These are phyloP conservation scores for Lactifluus echinatus DNA, from an alignment of 768 basidiomycete species.

Conservation along the genomic window DNA sequence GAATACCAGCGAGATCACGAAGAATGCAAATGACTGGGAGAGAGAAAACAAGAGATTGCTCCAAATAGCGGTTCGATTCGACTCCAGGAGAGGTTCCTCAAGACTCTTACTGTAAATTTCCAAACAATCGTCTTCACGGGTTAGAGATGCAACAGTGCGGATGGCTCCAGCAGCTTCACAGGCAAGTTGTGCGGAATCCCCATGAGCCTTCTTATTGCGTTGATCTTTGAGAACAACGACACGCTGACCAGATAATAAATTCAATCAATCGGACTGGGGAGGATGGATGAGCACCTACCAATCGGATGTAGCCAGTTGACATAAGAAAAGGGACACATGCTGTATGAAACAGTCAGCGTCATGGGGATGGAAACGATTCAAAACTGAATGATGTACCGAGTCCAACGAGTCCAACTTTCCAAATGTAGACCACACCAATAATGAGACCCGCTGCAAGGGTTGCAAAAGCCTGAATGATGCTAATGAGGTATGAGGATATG, in stretches of 20 bases:
- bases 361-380: neutral
- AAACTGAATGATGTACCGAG: slow-evolving; percentile 46
- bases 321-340: slow-evolving; percentile 61
- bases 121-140: slow-evolving; percentile 73
- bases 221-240: slow-evolving; percentile 86
- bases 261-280: neutral
- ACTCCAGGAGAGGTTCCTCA: slow-evolving; percentile 57
- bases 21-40: slow-evolving; percentile 71
- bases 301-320: slow-evolving; percentile 71
- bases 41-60: slow-evolving; percentile 57
- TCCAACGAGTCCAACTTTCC: slow-evolving; percentile 73
- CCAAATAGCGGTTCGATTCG: slow-evolving; percentile 54
- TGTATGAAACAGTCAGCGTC: slow-evolving; percentile 19
- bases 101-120: slow-evolving; percentile 56
- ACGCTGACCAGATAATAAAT: slow-evolving; percentile 31
- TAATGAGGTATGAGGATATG: slow-evolving; percentile 20
- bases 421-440: slow-evolving; percentile 65
- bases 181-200: slow-evolving; percentile 73
- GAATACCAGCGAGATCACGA: slow-evolving; percentile 77
- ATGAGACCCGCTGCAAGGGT: slow-evolving; percentile 60
- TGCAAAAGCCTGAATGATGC: slow-evolving; percentile 63
- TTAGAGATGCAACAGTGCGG: slow-evolving; percentile 80
- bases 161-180: slow-evolving; percentile 88
- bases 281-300: slow-evolving; percentile 36
- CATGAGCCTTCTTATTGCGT: slow-evolving; percentile 68